Percentiles rank a stretch among this genome's conserved stretches.
Evolutionary conservation across 495 filamentous ascomycete genomes (phyloP).

Genomic region (Endocarpon pusillum): DNA sequence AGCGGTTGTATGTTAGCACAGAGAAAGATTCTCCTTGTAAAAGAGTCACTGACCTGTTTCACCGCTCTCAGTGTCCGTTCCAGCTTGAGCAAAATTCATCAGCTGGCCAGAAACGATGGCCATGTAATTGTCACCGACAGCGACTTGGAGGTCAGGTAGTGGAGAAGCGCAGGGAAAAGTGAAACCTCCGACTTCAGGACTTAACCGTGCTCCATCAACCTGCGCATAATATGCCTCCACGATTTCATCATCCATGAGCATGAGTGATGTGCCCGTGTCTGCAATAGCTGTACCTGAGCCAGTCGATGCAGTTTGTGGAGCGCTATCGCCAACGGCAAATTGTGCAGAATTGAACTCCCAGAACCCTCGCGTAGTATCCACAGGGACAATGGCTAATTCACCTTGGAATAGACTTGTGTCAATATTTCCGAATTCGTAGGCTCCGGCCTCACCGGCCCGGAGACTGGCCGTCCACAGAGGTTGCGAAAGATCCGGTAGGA

Average conservation of each 20-base stretch:
- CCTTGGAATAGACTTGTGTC: conserved; percentile 50
- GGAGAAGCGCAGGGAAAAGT: conserved; percentile 44
- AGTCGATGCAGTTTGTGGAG: conserved; percentile 14
- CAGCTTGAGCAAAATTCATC: conserved; percentile 47
- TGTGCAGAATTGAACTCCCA: conserved; percentile 51
- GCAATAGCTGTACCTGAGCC: conserved; percentile 40
- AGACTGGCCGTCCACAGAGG: conserved; percentile 62
- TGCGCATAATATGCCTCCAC: conserved; percentile 42
- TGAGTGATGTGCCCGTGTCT: conserved; percentile 58
- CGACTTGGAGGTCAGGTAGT: conserved; percentile 50
- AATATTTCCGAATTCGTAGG: conserved; percentile 64
- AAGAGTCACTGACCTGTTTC: conserved; percentile 17
- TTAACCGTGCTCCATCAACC: conserved; percentile 36
- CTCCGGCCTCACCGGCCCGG: conserved; percentile 39
- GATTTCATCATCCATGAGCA: conserved; percentile 47
- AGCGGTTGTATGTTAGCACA: conserved; percentile 1
- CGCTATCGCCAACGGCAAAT: conserved; percentile 33
- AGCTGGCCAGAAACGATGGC: conserved; percentile 47
- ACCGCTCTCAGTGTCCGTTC: conserved; percentile 24
- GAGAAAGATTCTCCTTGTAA: conserved; percentile 18
- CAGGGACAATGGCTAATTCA: conserved; percentile 40
- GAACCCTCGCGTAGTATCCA: conserved; percentile 50
- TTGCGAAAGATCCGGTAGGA: conserved; percentile 39
- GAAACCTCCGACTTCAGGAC: conserved; percentile 36
- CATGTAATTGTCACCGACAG: conserved; percentile 39